Percentiles rank a stretch among this genome's conserved stretches.
phyloP scores from a whole-genome alignment of 1,139 yeast genomes.

The Hyphopichia burtonii region DNA sequence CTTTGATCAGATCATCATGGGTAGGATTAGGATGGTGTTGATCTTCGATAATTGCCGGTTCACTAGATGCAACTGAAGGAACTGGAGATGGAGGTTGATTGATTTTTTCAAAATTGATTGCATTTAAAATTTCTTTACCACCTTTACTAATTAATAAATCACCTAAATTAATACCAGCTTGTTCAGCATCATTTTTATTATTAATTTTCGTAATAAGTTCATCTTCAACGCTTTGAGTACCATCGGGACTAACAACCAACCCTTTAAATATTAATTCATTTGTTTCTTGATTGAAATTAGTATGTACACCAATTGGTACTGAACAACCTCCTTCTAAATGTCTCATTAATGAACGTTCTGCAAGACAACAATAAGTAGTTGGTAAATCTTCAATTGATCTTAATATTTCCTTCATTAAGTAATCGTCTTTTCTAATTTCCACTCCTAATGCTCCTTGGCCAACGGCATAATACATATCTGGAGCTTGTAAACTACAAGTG shows the following conservation, averaged over 20 bases:
- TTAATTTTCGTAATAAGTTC: slow-evolving; percentile 32
- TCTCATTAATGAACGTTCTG: slow-evolving; percentile 87
- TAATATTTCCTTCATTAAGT: slow-evolving; percentile 55
- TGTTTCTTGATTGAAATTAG: slow-evolving; percentile 49
- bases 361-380: slow-evolving; percentile 76
- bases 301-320: slow-evolving; percentile 90
- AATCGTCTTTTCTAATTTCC: slow-evolving; percentile 77
- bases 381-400: slow-evolving; percentile 62
- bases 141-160: slow-evolving; percentile 67
- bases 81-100: slow-evolving; percentile 31
- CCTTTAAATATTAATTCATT: slow-evolving; percentile 56
- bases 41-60: slow-evolving; percentile 1
- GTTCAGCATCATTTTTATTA: slow-evolving; percentile 61
- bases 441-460: slow-evolving; percentile 98
- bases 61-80: slow-evolving; percentile 1
- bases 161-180: slow-evolving; percentile 72
- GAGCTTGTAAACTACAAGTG: slow-evolving; percentile 64
- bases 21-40: neutral
- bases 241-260: slow-evolving; percentile 84
- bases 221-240: slow-evolving; percentile 63
- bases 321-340: slow-evolving; percentile 96
- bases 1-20: too few species aligned
- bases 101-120: slow-evolving; percentile 69
- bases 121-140: slow-evolving; percentile 79
- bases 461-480: slow-evolving; percentile 92